Evolutionary conservation across 192 early-diverging fungal genomes (phyloP).

Genomic region (Podila minutissima): DNA sequence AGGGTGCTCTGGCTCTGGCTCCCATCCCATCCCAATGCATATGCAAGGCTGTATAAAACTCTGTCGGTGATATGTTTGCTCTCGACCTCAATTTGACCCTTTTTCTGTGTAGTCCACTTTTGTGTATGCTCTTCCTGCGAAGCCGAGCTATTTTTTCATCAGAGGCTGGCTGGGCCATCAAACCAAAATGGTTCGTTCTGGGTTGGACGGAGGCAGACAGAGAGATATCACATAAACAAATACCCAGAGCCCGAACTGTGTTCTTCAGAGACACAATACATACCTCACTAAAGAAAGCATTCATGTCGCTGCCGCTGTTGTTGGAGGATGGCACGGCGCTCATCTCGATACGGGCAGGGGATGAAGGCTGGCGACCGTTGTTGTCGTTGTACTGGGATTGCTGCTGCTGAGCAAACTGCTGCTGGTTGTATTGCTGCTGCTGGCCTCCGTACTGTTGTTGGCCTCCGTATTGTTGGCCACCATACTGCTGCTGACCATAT

Average conservation of each 20-base stretch:
- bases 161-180: neutral
- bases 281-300: constrained; percentile 41
- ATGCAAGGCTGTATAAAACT: neutral
- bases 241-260: constrained; percentile 2
- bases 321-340: constrained; percentile 13
- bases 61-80: neutral
- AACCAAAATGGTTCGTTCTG: constrained; percentile 1
- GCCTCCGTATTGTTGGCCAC: constrained; percentile 14
- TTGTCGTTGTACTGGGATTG: constrained; percentile 15
- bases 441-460: constrained; percentile 9
- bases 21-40: neutral
- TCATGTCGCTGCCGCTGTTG: constrained; percentile 26
- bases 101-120: neutral
- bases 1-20: constrained; percentile 3
- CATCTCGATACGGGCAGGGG: constrained; percentile 45
- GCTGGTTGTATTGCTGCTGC: constrained; percentile 20
- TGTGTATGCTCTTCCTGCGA: neutral
- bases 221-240: neutral
- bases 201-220: neutral
- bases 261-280: neutral
- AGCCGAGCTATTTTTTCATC: neutral
- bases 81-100: neutral
- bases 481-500: constrained; percentile 17
- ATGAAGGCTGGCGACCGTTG: constrained; percentile 13
- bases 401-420: constrained; percentile 45